These are phyloP conservation scores for Entophlyctis luteolus DNA, from an alignment of 192 early-diverging fungal species.

Conservation along the genomic window DNA sequence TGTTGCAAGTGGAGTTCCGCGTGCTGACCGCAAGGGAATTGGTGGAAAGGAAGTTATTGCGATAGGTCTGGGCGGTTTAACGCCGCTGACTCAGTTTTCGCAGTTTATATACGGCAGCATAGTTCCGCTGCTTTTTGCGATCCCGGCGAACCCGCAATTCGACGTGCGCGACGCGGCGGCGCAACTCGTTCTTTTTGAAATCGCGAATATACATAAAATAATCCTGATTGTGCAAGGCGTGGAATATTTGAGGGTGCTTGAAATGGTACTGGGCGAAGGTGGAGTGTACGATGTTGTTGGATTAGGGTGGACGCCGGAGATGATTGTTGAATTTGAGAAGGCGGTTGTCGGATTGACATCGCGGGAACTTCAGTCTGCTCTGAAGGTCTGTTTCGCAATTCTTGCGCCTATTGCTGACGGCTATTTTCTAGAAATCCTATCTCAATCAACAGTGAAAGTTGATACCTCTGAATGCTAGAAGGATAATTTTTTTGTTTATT, in stretches of 20 bases:
- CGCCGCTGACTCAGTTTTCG: conserved; percentile 56
- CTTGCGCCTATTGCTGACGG: background rate
- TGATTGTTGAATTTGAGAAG: background rate
- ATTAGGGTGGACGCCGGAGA: conserved; percentile 1
- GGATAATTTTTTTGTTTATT: too few relatives aligned
- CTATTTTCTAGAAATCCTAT: background rate
- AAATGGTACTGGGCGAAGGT: conserved; percentile 57
- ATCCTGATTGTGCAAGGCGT: conserved; percentile 54
- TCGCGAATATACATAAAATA: conserved; percentile 46
- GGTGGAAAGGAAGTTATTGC: conserved; percentile 20
- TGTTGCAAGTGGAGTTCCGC: too few relatives aligned
- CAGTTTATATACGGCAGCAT: conserved; percentile 74
- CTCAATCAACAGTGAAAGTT: background rate
- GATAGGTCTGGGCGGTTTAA: conserved; percentile 11
- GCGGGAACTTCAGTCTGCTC: conserved; percentile 15
- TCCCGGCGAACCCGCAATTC: conserved; percentile 71
- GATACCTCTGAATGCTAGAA: too few relatives aligned
- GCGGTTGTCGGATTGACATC: conserved; percentile 12
- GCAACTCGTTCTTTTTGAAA: conserved; percentile 58
- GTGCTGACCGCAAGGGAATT: conserved; percentile 2
- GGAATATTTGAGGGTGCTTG: conserved; percentile 60
- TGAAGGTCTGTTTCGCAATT: conserved; percentile 43
- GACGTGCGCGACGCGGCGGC: conserved; percentile 72
- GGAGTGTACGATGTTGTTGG: conserved; percentile 61
- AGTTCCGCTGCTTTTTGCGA: conserved; percentile 71